Conservation (phyloP, 2,329 filamentous ascomycete species). For the Coniella lustricola region DNA sequence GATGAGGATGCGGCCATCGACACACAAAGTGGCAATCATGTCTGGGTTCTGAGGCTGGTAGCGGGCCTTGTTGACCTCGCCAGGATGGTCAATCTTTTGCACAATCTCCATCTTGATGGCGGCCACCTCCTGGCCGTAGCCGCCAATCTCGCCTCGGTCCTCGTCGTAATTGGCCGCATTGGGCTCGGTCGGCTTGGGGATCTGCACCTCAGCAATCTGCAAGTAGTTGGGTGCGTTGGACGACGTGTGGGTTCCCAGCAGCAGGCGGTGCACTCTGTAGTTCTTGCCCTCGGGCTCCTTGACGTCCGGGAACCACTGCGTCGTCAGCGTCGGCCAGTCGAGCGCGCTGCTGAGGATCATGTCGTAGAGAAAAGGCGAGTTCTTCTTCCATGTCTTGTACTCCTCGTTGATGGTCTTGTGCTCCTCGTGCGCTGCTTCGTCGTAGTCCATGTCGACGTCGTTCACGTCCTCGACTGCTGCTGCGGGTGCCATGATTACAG, state of each 20-base stretch:
- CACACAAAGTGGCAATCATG: slow-evolving; percentile 87
- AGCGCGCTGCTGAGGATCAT: slow-evolving; percentile 91
- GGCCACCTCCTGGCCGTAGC: slow-evolving; percentile 72
- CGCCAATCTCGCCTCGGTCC: slow-evolving; percentile 85
- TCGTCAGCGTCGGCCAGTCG: slow-evolving; percentile 94
- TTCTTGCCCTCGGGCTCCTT: slow-evolving; percentile 82
- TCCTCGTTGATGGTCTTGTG: slow-evolving; percentile 96
- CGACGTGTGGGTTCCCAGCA: slow-evolving; percentile 93
- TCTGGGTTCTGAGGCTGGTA: slow-evolving; percentile 98
- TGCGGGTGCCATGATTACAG: slow-evolving; percentile 36
- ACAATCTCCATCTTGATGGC: slow-evolving; percentile 84
- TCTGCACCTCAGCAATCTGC: slow-evolving; percentile 88
- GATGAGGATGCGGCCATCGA: slow-evolving; percentile 80
- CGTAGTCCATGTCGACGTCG: slow-evolving; percentile 49
- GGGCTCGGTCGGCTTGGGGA: slow-evolving; percentile 70
- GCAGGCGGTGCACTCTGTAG: slow-evolving; percentile 77
- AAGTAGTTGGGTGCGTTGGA: slow-evolving; percentile 81
- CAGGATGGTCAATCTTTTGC: slow-evolving; percentile 92
- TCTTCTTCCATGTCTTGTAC: slow-evolving; percentile 99
- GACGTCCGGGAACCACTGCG: slow-evolving; percentile 96
- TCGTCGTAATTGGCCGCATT: slow-evolving; percentile 86
- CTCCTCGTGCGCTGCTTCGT: slow-evolving; percentile 59
- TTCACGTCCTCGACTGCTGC: slow-evolving; percentile 43
- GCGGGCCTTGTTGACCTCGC: slow-evolving; percentile 96
- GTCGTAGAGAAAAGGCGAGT: slow-evolving; percentile 95